These are phyloP conservation scores for Talaromyces sp. DNA, from an alignment of 2,329 filamentous ascomycete genomes.

Conservation along the genomic window DNA sequence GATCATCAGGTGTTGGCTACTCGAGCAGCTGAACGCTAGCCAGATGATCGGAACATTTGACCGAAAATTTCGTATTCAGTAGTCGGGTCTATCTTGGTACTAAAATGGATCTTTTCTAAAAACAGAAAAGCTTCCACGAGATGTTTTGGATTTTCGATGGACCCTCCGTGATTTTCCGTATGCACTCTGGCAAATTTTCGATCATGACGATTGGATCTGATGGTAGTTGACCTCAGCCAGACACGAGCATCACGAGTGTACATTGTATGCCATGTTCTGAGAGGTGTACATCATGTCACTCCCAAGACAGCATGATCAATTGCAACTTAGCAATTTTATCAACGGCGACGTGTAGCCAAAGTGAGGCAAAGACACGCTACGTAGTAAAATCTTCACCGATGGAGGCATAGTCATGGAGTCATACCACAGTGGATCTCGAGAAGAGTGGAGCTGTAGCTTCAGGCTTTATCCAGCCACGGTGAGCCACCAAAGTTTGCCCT, in stretches of 20 bases:
- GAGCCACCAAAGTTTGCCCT: not conserved
- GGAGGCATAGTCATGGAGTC: not conserved
- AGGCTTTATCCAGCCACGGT: not conserved
- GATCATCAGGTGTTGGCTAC: no score
- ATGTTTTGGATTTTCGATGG: not conserved
- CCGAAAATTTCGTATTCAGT: not conserved
- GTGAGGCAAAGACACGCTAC: not conserved
- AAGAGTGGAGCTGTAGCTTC: not conserved
- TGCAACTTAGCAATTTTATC: no score
- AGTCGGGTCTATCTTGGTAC: not conserved
- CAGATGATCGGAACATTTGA: not conserved
- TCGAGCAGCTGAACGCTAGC: no score
- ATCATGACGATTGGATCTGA: not conserved
- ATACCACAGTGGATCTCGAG: not conserved
- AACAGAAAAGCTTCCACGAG: not conserved
- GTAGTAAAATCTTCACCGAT: not conserved
- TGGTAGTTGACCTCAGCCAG: no score
- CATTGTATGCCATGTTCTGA: not conserved
- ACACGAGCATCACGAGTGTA: not conserved
- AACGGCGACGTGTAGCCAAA: not conserved
- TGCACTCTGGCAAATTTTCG: not conserved
- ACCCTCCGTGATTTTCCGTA: not conserved
- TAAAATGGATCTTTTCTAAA: not conserved
- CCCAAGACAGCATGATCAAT: not conserved
- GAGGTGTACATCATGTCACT: not conserved